Percentiles rank a stretch among this genome's conserved stretches.
These are phyloP conservation scores for Carex arenaria DNA, from an alignment of 202 grass and related monocot genomes.

Conservation along the genomic window DNA sequence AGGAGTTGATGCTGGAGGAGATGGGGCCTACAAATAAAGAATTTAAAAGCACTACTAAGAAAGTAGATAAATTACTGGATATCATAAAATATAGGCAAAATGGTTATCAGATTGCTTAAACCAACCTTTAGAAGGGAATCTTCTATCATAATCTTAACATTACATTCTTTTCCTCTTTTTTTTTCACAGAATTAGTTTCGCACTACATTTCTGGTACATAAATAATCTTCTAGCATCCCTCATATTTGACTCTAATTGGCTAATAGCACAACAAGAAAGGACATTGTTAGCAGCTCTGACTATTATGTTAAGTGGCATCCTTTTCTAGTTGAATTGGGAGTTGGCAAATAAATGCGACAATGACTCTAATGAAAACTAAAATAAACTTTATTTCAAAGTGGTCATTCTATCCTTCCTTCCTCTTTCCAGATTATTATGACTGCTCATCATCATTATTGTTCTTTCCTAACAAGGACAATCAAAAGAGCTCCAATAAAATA, in stretches of 20 bases:
- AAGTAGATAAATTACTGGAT: background rate
- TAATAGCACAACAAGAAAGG: background rate
- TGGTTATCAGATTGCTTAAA: background rate
- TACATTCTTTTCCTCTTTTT: background rate
- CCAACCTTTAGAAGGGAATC: background rate
- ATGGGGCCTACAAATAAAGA: constrained; percentile 36
- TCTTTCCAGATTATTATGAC: background rate
- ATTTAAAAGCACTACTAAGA: background rate
- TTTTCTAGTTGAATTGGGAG: background rate
- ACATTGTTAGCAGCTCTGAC: background rate
- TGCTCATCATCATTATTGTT: background rate
- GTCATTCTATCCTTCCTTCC: background rate
- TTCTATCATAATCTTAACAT: background rate
- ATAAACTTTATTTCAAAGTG: background rate
- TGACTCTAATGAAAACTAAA: background rate
- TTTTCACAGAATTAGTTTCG: background rate
- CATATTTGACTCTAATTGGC: background rate
- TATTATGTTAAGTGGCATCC: background rate
- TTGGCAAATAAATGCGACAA: background rate
- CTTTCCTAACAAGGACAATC: background rate
- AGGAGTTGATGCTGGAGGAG: constrained; percentile 40
- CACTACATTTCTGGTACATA: background rate
- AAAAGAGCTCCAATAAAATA: background rate
- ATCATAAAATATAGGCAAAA: background rate
- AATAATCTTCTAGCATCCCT: background rate